Evolutionary conservation across 1,284 basidiomycete genomes (phyloP).

Genomic region (Inonotus hispidus): DNA sequence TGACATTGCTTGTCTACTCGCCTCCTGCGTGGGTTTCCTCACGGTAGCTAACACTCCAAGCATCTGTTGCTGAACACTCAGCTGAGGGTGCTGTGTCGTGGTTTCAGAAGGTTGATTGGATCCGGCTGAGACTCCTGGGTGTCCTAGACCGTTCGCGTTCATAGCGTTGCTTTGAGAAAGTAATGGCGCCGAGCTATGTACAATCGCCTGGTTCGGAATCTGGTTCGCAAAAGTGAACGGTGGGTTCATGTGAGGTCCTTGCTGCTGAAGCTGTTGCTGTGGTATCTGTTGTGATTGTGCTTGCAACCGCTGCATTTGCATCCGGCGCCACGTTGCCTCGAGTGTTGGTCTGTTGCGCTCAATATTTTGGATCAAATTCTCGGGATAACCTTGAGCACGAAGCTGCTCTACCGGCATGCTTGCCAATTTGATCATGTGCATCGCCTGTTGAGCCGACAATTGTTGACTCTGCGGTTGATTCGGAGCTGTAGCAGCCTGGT

Average conservation of each 20-base stretch:
- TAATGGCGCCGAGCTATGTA: background rate
- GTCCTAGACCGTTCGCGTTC: background rate
- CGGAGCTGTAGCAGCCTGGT: slow-evolving; percentile 5
- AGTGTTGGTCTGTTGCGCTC: slow-evolving; percentile 45
- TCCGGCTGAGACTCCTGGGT: background rate
- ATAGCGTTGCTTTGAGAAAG: background rate
- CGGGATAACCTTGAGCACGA: slow-evolving; percentile 43
- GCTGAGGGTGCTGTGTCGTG: background rate
- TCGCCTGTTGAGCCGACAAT: slow-evolving; percentile 24
- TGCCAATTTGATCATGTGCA: slow-evolving; percentile 33
- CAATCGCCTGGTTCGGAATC: background rate
- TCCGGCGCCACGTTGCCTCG: slow-evolving; percentile 21
- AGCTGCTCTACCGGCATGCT: slow-evolving; percentile 44
- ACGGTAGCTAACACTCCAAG: background rate
- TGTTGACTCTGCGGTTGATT: slow-evolving; percentile 15
- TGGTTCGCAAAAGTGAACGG: background rate
- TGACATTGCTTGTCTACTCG: background rate
- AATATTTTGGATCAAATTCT: slow-evolving; percentile 48
- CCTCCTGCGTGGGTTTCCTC: background rate
- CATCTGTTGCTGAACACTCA: background rate
- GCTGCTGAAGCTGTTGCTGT: slow-evolving; percentile 1
- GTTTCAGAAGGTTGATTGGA: background rate
- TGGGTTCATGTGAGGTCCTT: background rate
- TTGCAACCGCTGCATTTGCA: slow-evolving; percentile 21
- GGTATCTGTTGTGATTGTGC: background rate